Evolutionary conservation across 1,284 basidiomycete species (phyloP).

Genomic region (Trametes versicolor): DNA sequence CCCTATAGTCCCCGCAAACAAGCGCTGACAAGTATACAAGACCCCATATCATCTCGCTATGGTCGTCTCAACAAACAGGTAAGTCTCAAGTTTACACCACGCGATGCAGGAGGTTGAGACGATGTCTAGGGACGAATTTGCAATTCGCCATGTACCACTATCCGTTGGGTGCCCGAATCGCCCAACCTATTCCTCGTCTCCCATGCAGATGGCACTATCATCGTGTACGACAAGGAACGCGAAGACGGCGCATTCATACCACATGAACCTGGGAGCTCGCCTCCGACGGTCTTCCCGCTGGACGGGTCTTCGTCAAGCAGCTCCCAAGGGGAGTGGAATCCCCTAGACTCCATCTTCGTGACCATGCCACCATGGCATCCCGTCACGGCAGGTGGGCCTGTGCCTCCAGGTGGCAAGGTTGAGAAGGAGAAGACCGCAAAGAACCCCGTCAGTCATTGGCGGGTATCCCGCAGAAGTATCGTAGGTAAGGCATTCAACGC

Average conservation of each 20-base stretch:
- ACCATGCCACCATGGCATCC: constrained; percentile 87
- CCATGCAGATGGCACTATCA: constrained; percentile 89
- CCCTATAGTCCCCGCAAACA: constrained; percentile 10
- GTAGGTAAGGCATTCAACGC: constrained; percentile 64
- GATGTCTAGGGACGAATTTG: constrained; percentile 77
- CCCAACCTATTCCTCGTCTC: constrained; percentile 90
- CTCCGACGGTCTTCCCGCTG: constrained; percentile 26
- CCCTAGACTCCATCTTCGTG: constrained; percentile 79
- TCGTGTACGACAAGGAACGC: constrained; percentile 89
- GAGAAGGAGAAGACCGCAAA: constrained; percentile 78
- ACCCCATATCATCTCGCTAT: constrained; percentile 88
- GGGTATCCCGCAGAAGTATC: constrained; percentile 73
- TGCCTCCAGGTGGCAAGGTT: constrained; percentile 49
- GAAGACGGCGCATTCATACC: constrained; percentile 83
- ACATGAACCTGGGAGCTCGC: constrained; percentile 56
- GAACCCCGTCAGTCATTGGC: constrained; percentile 90
- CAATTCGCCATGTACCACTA: constrained; percentile 81
- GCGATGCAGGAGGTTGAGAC: constrained; percentile 10
- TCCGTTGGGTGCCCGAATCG: constrained; percentile 91
- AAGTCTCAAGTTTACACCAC: constrained; percentile 38
- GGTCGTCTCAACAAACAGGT: constrained; percentile 93
- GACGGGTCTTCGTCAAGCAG: constrained; percentile 31
- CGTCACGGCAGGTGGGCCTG: constrained; percentile 50
- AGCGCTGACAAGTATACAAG: constrained; percentile 48
- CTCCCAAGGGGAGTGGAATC: constrained; percentile 69